Evolutionary conservation across 164 flowering plant species (phyloP), one percentile per base, ranked within the genome.

Genomic region (Macadamia integrifolia): DNA sequence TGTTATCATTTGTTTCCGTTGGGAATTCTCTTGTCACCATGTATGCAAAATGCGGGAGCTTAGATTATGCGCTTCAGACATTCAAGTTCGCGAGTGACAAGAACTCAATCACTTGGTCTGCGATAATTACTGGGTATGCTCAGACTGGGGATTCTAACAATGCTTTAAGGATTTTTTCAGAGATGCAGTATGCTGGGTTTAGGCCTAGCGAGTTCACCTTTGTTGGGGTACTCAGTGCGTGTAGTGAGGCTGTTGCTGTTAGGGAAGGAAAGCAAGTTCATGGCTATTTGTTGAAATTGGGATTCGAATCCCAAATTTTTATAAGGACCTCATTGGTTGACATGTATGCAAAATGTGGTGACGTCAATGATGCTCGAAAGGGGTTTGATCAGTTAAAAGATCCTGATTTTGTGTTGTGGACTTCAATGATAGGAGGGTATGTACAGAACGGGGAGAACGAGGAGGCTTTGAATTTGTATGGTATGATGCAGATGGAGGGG

Each of bases 41-140:
- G 92, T 90, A 88, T 75, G 71, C 80, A 0, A 88, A 87, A 66
- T 86, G 89, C 74, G 92, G 82, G 66, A 76, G 77, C 68, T 75
- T 86, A 48, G 81, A 82, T 62, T 85, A 84, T 74, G 85, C 93
- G 1, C 66, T 72, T 70, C 44, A 46, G 50, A 66, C 71, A 17
- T 91, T 91, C 77, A 81, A 85, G 66, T 50, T 60, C 9, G 78
- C 81, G 0, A 65, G 70, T 69, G 82, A 78, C 57, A 89, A 82
- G 85, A 83, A 91, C 58, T 68, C 94, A 0, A 83, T 92, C 44
- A 90, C 94, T 1, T 92, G 98, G 98, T 88, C 96, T 9, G 98
- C 98, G 0, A 85, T 92, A 86, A 77, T 90, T 35, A 90, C 98
- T 55, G 96, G 96, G 32, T 83, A 69, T 73, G 88, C 98, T 0